Conservation (phyloP, 306 rosid species). For the Carpinus fangiana region DNA sequence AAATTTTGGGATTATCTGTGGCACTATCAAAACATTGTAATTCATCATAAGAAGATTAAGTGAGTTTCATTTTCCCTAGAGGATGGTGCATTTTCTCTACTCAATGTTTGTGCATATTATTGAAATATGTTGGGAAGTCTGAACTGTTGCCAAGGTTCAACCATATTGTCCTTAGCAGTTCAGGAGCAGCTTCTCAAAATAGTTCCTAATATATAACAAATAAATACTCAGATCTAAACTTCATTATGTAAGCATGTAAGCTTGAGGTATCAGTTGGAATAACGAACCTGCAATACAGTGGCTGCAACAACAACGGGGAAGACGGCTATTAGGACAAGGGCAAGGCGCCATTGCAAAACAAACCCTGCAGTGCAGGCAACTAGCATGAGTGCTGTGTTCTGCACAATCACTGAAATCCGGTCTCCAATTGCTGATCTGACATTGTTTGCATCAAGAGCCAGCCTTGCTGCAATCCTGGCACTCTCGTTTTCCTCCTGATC, state of each 20-base stretch:
- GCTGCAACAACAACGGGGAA: constrained; percentile 98
- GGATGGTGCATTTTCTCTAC: neutral
- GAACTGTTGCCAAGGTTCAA: neutral
- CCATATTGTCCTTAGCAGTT: constrained; percentile 4
- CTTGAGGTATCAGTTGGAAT: constrained; percentile 10
- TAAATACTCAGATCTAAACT: constrained; percentile 13
- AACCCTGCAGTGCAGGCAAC: constrained; percentile 95
- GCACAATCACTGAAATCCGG: constrained; percentile 88
- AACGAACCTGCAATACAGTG: constrained; percentile 87
- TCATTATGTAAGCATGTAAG: constrained; percentile 8
- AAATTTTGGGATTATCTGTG: neutral
- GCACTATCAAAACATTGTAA: neutral
- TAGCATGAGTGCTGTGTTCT: constrained; percentile 88
- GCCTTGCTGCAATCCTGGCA: constrained; percentile 80
- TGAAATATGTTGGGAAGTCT: neutral
- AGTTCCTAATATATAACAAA: neutral
- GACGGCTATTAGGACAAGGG: constrained; percentile 91
- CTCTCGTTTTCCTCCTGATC: constrained; percentile 95
- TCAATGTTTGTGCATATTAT: neutral
- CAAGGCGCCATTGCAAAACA: constrained; percentile 94
- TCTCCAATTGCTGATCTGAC: constrained; percentile 97
- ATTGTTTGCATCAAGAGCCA: constrained; percentile 88
- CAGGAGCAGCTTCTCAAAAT: neutral
- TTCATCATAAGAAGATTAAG: neutral
- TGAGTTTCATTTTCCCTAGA: neutral